These are phyloP conservation scores for Puccinia coronata DNA, from an alignment of 1,284 basidiomycete genomes.

Conservation along the genomic window DNA sequence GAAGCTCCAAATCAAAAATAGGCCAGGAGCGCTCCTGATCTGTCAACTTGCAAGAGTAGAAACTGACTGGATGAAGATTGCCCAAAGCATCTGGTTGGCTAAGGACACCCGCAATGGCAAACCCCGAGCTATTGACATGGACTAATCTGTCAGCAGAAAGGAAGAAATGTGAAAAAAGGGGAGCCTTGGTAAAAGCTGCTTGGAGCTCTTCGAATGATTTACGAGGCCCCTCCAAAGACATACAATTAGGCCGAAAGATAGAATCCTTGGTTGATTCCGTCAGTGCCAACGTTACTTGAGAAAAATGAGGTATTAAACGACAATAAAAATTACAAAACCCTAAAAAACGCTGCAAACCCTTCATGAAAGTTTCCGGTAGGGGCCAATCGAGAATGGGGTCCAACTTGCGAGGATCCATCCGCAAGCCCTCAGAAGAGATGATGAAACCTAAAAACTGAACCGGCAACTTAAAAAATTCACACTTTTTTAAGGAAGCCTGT, in stretches of 20 bases:
- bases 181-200: not conserved
- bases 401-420: conserved; percentile 27
- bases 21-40: not conserved
- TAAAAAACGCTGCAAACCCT: not conserved
- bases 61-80: not conserved
- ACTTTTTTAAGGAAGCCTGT: conserved; percentile 10
- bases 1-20: conserved; percentile 21
- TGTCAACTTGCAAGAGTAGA: conserved; percentile 20
- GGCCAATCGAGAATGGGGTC: conserved; percentile 6
- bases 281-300: not conserved
- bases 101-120: conserved; percentile 15
- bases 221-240: not conserved
- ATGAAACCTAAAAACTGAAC: conserved; percentile 24
- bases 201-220: not conserved
- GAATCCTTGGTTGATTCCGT: not conserved
- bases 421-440: not conserved
- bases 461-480: conserved; percentile 16
- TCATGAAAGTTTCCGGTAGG: not conserved
- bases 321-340: conserved; percentile 33
- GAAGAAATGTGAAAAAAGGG: conserved; percentile 18
- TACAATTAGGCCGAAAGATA: not conserved
- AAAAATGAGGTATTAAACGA: conserved; percentile 7
- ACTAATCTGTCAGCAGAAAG: not conserved
- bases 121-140: conserved; percentile 35
- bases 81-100: conserved; percentile 18